Evolutionary conservation across 306 rosid genomes (phyloP).

Genomic region (Casuarina cunninghamiana): DNA sequence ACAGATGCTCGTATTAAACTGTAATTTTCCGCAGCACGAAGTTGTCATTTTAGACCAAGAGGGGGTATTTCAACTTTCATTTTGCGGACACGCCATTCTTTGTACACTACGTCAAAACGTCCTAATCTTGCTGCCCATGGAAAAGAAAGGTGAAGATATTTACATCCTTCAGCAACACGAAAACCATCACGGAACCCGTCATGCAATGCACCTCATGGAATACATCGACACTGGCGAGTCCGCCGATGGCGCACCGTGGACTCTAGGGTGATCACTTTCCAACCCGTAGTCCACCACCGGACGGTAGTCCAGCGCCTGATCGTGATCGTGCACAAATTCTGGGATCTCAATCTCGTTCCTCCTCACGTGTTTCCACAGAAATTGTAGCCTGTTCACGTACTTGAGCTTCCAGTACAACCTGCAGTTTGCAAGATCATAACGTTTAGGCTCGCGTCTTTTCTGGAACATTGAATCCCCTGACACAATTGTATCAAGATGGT

Average conservation of each 20-base stretch:
- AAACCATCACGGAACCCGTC: not conserved
- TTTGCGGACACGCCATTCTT: not conserved
- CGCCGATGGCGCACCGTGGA: not conserved
- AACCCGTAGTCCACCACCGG: slow-evolving; percentile 38
- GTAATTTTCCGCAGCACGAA: slow-evolving; percentile 51
- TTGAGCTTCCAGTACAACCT: slow-evolving; percentile 38
- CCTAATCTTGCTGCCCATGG: not conserved
- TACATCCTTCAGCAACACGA: not conserved
- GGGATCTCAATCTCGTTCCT: slow-evolving; percentile 42
- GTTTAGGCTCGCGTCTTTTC: no score
- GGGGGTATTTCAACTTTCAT: not conserved
- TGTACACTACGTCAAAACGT: not conserved
- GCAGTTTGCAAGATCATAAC: slow-evolving; percentile 2
- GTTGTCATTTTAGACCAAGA: slow-evolving; percentile 3
- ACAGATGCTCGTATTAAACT: not conserved
- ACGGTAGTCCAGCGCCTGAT: slow-evolving; percentile 35
- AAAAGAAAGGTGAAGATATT: not conserved
- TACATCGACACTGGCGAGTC: slow-evolving; percentile 18
- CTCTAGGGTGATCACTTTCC: slow-evolving; percentile 39
- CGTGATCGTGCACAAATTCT: slow-evolving; percentile 28
- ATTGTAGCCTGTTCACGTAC: slow-evolving; percentile 35
- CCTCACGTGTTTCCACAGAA: slow-evolving; percentile 39
- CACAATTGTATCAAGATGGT: no score
- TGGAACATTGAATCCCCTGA: no score
- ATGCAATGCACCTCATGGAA: slow-evolving; percentile 40